Percentiles rank a stretch among this genome's conserved stretches.
Conservation (phyloP, 2,329 filamentous ascomycete species). For the Clonostachys solani region DNA sequence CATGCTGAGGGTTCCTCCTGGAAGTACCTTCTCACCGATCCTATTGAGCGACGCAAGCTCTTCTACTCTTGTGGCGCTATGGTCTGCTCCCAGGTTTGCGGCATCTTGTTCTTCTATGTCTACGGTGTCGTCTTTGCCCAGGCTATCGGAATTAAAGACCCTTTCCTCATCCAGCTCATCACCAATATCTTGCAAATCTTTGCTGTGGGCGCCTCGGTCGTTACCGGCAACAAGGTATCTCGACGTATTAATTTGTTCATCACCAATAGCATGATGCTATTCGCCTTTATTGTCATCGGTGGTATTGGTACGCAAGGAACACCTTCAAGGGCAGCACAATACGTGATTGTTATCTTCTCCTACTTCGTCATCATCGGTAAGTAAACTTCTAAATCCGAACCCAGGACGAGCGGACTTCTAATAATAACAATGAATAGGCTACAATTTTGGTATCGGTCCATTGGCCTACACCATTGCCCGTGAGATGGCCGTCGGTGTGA, state of each 20-base stretch:
- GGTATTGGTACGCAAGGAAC: slow-evolving; percentile 10
- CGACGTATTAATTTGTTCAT: slow-evolving; percentile 26
- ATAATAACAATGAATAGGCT: slow-evolving; percentile 7
- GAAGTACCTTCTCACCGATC: slow-evolving; percentile 27
- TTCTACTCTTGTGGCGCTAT: slow-evolving; percentile 33
- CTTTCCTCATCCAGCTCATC: slow-evolving; percentile 29
- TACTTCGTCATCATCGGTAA: slow-evolving; percentile 21
- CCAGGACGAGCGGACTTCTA: not conserved
- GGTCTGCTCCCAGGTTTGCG: slow-evolving; percentile 36
- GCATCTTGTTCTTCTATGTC: slow-evolving; percentile 36
- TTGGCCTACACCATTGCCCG: slow-evolving; percentile 30
- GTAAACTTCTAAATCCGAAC: not conserved
- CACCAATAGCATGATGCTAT: slow-evolving; percentile 24
- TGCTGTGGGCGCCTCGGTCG: slow-evolving; percentile 23
- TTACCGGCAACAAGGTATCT: slow-evolving; percentile 26
- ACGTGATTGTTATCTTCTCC: slow-evolving; percentile 13
- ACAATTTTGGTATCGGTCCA: slow-evolving; percentile 33
- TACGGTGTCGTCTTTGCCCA: slow-evolving; percentile 33
- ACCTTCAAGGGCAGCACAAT: slow-evolving; percentile 7
- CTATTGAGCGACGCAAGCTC: slow-evolving; percentile 36
- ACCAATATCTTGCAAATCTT: slow-evolving; percentile 31
- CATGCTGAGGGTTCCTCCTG: slow-evolving; percentile 25
- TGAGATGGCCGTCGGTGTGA: slow-evolving; percentile 36
- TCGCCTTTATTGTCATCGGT: slow-evolving; percentile 22
- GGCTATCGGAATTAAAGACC: slow-evolving; percentile 26